Conservation (phyloP, 768 basidiomycete species). For the Boletus huronensis region DNA sequence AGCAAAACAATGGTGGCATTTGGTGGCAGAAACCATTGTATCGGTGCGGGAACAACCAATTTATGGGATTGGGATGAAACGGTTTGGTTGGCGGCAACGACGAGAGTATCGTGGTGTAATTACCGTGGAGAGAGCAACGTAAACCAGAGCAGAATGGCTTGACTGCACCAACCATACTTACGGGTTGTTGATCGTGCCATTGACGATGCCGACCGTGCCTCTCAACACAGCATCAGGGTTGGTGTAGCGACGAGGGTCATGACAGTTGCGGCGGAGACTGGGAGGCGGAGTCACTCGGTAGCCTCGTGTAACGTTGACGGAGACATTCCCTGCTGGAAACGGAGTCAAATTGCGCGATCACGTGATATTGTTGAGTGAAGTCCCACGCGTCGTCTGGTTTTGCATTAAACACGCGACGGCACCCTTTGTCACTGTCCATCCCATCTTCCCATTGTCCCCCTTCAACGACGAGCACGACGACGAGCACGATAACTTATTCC, state of each 20-base stretch:
- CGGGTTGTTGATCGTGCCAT: background rate
- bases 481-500: constrained; percentile 18
- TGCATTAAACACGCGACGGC: constrained; percentile 30
- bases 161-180: background rate
- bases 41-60: background rate
- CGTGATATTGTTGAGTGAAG: constrained; percentile 33
- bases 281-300: too few relatives aligned
- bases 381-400: constrained; percentile 28
- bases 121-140: constrained; percentile 1
- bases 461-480: constrained; percentile 22
- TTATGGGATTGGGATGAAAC: background rate
- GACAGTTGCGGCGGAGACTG: background rate
- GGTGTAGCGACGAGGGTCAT: background rate
- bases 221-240: background rate
- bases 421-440: constrained; percentile 7
- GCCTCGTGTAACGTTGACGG: constrained; percentile 36
- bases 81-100: background rate
- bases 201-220: background rate
- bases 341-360: constrained; percentile 29
- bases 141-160: background rate
- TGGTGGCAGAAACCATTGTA: background rate
- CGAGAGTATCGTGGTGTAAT: background rate
- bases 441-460: constrained; percentile 16
- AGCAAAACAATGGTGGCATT: background rate
- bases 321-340: constrained; percentile 6